Evolutionary conservation across 164 flowering plant genomes (phyloP), one percentile per base, ranked within the genome.

Genomic region (Stephania japonica): DNA sequence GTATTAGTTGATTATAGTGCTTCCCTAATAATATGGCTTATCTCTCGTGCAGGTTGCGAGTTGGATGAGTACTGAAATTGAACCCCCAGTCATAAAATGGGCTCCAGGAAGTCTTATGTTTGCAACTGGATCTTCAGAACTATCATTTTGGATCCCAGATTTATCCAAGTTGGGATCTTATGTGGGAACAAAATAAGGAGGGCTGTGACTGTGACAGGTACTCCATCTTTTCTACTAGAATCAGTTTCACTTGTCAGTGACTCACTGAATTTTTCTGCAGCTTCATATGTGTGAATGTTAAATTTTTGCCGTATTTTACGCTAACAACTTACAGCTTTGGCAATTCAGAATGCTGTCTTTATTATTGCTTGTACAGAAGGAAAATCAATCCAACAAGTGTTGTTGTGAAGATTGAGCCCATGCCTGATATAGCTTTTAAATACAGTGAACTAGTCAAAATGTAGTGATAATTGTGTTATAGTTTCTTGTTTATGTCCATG

Each of bases 1-100:
- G 53, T 8, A 9, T 47, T 47, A 47, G 12, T 16, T 47, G 53
- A 47, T 47, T 47, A 47, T 47, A 32, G 38, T 32, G 38, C 38
- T 32, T 16, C 23, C 63, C 63, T 56, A 56, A 16, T 14, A 18
- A 4, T 21, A 10, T 56, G 63, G 42, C 42, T 69, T 68, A 18
- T 47, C 72, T 42, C 43, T 42, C 79, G 70, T 64, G 63, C 83
- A 95, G 99, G 97, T 91, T 77, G 85, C 94, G 49, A 89, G 93
- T 79, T 96, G 99, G 99, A 76, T 88, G 85, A 89, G 95, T 73
- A 81, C 89, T 44, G 93, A 92, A 75, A 78, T 73, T 47, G 99
- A 92, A 73, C 97, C 99, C 76, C 97, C 97, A 32, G 95, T 93
- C 38, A 86, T 96, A 32, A 96, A 90, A 79, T 96, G 97, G 99